Evolutionary conservation across 306 rosid species (phyloP).

Genomic region (Acacia melanoxylon): DNA sequence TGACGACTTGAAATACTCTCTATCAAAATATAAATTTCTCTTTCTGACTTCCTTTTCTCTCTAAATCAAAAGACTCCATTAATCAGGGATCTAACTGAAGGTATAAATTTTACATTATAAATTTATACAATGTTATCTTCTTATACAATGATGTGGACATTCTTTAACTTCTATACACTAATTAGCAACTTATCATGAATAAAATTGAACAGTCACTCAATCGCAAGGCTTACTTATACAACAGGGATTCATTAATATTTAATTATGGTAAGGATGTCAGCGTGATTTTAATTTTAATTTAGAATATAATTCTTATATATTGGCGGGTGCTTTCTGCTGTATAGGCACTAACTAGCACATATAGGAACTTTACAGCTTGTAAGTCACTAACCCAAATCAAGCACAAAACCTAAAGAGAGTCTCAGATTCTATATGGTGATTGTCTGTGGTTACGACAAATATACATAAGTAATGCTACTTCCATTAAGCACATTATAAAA

Average conservation of each 20-base stretch:
- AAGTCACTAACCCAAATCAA: not conserved
- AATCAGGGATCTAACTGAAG: not conserved
- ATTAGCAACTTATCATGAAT: not conserved
- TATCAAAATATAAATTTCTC: not conserved
- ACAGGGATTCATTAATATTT: not conserved
- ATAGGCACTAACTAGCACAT: not conserved
- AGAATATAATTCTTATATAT: not conserved
- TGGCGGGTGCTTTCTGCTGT: slow-evolving; percentile 3
- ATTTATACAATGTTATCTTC: not conserved
- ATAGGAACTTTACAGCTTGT: slow-evolving; percentile 5
- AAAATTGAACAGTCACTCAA: not conserved
- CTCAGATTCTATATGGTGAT: not conserved
- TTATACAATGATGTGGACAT: not conserved
- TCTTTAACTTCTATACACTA: not conserved
- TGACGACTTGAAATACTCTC: not conserved
- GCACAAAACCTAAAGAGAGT: not conserved
- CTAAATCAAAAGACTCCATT: not conserved
- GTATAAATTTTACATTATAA: not conserved
- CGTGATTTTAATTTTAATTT: not conserved
- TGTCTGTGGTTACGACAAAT: not conserved
- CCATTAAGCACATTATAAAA: not conserved
- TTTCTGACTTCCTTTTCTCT: not conserved
- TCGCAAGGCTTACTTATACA: not conserved
- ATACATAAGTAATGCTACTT: not conserved
- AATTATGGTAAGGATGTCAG: not conserved